phyloP scores from a whole-genome alignment of 2,329 filamentous ascomycete genomes.

The Exophiala sp. region DNA sequence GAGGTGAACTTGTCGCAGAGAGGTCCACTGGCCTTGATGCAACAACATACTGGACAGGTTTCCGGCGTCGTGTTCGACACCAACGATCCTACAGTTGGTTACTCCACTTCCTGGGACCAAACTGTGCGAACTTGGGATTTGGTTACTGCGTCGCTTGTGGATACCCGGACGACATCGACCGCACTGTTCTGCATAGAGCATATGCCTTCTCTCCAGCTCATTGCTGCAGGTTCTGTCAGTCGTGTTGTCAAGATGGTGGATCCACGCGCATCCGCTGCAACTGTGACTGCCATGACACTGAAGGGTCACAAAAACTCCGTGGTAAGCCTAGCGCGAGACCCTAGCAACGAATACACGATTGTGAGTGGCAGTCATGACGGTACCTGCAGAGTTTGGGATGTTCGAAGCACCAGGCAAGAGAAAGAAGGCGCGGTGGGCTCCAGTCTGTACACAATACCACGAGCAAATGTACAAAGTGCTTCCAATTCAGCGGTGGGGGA shows the following conservation, averaged over 20 bases:
- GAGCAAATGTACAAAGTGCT: slow-evolving; percentile 67
- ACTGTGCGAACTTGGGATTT: slow-evolving; percentile 88
- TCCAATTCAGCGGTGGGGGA: slow-evolving; percentile 69
- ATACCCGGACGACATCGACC: slow-evolving; percentile 78
- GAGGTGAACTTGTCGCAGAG: slow-evolving; percentile 63
- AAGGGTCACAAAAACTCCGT: slow-evolving; percentile 79
- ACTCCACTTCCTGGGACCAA: slow-evolving; percentile 89
- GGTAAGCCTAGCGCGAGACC: slow-evolving; percentile 56
- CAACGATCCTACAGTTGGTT: slow-evolving; percentile 79
- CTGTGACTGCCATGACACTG: slow-evolving; percentile 83
- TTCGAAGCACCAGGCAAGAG: slow-evolving; percentile 64
- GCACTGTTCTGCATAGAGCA: slow-evolving; percentile 76
- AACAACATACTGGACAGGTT: slow-evolving; percentile 69
- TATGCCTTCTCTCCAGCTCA: slow-evolving; percentile 61
- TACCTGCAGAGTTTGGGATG: slow-evolving; percentile 90
- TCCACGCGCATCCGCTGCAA: slow-evolving; percentile 71
- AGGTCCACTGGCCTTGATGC: slow-evolving; percentile 72
- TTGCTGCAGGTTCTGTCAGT: slow-evolving; percentile 75
- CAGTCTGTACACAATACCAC: slow-evolving; percentile 72
- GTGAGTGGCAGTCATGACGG: slow-evolving; percentile 90
- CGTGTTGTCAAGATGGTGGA: slow-evolving; percentile 92
- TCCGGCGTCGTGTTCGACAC: slow-evolving; percentile 82
- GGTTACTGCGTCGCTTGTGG: slow-evolving; percentile 72
- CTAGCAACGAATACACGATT: slow-evolving; percentile 72
- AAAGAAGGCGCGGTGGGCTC: slow-evolving; percentile 60